These are phyloP conservation scores for Adiantum capillusveneris DNA, from an alignment of 75 land plant genomes.

Conservation along the genomic window DNA sequence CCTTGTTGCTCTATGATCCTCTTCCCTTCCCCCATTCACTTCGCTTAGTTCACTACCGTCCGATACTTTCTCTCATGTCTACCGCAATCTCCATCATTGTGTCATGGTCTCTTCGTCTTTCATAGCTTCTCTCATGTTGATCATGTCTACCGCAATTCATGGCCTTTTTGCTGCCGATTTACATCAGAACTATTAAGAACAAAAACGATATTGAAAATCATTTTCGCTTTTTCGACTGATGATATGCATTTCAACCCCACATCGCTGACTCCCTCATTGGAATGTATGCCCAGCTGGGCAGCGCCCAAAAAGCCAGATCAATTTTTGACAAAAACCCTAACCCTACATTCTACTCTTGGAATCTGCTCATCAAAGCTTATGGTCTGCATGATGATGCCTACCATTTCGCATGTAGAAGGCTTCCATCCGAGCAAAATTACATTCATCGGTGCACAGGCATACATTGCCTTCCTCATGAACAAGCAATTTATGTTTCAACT, in stretches of 20 bases:
- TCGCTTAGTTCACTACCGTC: too few relatives aligned
- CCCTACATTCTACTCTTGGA: background rate
- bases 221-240: too few relatives aligned
- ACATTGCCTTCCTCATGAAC: background rate
- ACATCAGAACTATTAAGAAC: too few relatives aligned
- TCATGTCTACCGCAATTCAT: too few relatives aligned
- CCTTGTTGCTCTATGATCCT: too few relatives aligned
- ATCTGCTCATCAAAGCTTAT: conserved; percentile 7
- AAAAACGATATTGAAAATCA: too few relatives aligned
- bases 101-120: too few relatives aligned
- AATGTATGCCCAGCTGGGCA: background rate
- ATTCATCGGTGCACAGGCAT: background rate
- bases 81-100: too few relatives aligned
- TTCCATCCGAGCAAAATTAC: background rate
- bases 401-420: background rate
- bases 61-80: too few relatives aligned
- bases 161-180: too few relatives aligned
- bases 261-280: background rate
- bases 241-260: background rate
- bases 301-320: background rate
- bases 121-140: too few relatives aligned
- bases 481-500: conserved; percentile 1
- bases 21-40: too few relatives aligned
- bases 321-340: background rate
- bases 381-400: conserved; percentile 11